phyloP scores from a whole-genome alignment of 2,329 filamentous ascomycete genomes.

The Paradendryphiella salina region DNA sequence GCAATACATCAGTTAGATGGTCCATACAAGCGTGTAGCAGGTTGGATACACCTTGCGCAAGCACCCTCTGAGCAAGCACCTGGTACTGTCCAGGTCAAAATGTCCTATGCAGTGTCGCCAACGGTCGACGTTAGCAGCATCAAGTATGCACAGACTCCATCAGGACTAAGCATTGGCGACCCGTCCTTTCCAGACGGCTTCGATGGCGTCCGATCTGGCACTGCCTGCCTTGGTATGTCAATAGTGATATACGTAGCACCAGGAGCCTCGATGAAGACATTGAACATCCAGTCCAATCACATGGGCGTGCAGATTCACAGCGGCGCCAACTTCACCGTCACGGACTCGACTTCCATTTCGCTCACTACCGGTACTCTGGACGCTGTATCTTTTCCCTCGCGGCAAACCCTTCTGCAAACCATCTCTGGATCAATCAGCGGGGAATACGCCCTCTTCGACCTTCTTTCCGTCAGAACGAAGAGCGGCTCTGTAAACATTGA shows the following conservation, averaged over 20 bases:
- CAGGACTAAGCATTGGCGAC: conserved; percentile 35
- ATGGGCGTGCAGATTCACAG: conserved; percentile 46
- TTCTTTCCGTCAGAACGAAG: conserved; percentile 47
- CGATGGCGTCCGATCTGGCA: conserved; percentile 27
- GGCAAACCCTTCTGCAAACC: conserved; percentile 47
- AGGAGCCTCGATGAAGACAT: conserved; percentile 38
- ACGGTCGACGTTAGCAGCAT: conserved; percentile 39
- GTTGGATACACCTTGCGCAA: conserved; percentile 46
- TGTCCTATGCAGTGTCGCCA: conserved; percentile 46
- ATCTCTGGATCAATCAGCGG: conserved; percentile 50
- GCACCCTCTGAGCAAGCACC: conserved; percentile 41
- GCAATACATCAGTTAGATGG: conserved; percentile 39
- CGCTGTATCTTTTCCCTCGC: conserved; percentile 40
- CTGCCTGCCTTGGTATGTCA: conserved; percentile 46
- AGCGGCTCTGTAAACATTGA: conserved; percentile 49
- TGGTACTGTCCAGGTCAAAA: conserved; percentile 42
- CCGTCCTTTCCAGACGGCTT: conserved; percentile 28
- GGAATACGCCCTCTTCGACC: conserved; percentile 47
- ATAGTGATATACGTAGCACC: conserved; percentile 45
- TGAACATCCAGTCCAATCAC: conserved; percentile 44
- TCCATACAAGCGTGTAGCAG: conserved; percentile 41
- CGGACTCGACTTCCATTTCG: conserved; percentile 37
- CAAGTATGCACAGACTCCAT: conserved; percentile 30
- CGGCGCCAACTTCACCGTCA: conserved; percentile 39
- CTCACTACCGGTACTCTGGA: conserved; percentile 44